Evolutionary conservation across 495 filamentous ascomycete species (phyloP), one percentile per base, ranked within the genome.

Genomic region (Aspergillus coremiiformis): DNA sequence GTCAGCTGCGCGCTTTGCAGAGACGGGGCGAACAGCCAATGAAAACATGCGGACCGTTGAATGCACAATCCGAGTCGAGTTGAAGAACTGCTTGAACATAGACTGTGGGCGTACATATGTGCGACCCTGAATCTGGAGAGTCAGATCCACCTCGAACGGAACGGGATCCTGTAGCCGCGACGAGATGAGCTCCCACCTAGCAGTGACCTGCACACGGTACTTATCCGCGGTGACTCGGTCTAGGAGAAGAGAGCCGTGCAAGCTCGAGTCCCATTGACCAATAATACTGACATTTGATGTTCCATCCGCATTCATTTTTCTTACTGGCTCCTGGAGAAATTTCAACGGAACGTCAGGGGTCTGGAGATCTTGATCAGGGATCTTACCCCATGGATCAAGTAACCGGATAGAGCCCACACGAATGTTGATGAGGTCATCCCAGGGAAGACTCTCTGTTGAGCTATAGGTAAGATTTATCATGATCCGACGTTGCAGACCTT

Each of bases 241-340:
- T 9, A 99, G 83, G 9, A 96, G 75, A 20, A 93, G 76, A 15
- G 93, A 99, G 51, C 81, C 82, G 63, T 99, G 93, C 52, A 92
- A 77, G 61, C 88, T 92, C 0, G 94, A 97, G 65, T 97, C 94
- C 93, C 93, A 99, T 63, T 97, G 93, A 8, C 86, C 90, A 9
- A 84, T 69, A 19, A 97, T 73, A 1, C 85, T 90, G 45, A 95
- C 80, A 63, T 86, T 86, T n/a, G 85, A 87, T 1, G 92, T 96
- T 26, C 93, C 93, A 63, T 97, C 91, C 5, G 87, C 80, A 67
- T 96, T 92, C 35, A 83, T 79, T 52, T 84, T 84, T 50, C 94
- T 78, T 44, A 78, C 75, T 3, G 93, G 90, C 39, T 85, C 82
- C 43, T 83, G 78, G 11, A 87, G 70, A 27, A 93, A 77, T 62